Conservation (phyloP, 2,329 filamentous ascomycete species). For the Fusarium heterosporum region DNA sequence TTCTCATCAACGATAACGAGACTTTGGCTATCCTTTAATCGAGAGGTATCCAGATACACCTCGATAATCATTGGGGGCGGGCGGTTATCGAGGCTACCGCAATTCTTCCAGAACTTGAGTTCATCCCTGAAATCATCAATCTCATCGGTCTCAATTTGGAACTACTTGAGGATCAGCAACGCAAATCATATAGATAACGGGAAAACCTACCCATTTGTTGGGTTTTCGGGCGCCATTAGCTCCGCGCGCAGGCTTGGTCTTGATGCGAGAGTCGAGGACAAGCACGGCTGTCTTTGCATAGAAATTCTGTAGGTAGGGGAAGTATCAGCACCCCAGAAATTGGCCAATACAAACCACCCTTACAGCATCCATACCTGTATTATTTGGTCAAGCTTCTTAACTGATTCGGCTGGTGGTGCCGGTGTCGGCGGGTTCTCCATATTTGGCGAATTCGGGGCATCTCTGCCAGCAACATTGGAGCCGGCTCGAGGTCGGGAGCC, state of each 20-base stretch:
- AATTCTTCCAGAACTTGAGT: constrained; percentile 82
- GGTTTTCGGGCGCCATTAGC: constrained; percentile 66
- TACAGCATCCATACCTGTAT: constrained; percentile 73
- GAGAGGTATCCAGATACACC: constrained; percentile 84
- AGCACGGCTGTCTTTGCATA: constrained; percentile 88
- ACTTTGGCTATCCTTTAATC: constrained; percentile 84
- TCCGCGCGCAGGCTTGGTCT: constrained; percentile 66
- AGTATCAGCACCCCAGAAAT: constrained; percentile 23
- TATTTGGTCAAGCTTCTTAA: constrained; percentile 90
- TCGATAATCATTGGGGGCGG: constrained; percentile 91
- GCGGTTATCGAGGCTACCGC: constrained; percentile 79
- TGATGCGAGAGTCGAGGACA: constrained; percentile 83
- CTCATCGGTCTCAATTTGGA: constrained; percentile 94
- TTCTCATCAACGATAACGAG: constrained; percentile 88
- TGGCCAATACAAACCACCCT: neutral
- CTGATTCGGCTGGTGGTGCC: constrained; percentile 72
- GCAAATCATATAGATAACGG: neutral
- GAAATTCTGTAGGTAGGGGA: constrained; percentile 77
- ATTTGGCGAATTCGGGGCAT: constrained; percentile 61
- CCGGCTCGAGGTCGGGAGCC: constrained; percentile 57
- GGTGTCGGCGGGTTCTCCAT: constrained; percentile 57
- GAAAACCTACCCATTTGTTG: constrained; percentile 83
- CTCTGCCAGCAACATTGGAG: constrained; percentile 58
- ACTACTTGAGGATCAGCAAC: constrained; percentile 65
- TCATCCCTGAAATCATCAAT: constrained; percentile 88